phyloP scores from a whole-genome alignment of 2,329 filamentous ascomycete genomes.

The Cladosporium sp. region DNA sequence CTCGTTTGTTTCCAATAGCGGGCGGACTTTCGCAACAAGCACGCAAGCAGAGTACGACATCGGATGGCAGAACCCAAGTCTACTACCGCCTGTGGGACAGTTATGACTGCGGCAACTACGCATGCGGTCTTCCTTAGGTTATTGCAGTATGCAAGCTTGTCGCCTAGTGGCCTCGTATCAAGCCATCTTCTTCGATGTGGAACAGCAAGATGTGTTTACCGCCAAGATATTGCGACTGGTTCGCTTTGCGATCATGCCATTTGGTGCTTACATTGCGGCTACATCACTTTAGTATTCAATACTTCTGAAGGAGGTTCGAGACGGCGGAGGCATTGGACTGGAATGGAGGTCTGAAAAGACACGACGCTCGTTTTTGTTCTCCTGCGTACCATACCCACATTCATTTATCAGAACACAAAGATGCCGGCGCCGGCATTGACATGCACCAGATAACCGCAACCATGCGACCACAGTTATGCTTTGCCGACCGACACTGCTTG shows the following conservation, averaged over 20 bases:
- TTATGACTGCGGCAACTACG: slow-evolving; percentile 4
- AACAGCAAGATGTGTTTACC: neutral
- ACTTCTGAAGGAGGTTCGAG: neutral
- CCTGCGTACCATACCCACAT: neutral
- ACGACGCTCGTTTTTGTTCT: neutral
- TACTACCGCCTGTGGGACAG: slow-evolving; percentile 3
- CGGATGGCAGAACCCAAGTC: neutral
- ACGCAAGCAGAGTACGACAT: neutral
- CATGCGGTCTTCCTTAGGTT: neutral
- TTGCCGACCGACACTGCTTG: too few relatives aligned
- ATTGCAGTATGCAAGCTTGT: neutral
- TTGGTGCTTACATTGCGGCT: neutral
- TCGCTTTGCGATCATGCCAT: neutral
- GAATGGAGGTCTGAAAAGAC: neutral
- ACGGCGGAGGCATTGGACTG: neutral
- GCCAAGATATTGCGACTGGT: neutral
- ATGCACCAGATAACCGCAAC: neutral
- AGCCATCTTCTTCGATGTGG: neutral
- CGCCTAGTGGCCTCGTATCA: neutral
- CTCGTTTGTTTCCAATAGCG: neutral
- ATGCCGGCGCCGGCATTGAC: neutral
- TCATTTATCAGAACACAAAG: neutral
- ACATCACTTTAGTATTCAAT: neutral
- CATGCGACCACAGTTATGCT: too few relatives aligned
- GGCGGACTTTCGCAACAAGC: neutral